phyloP scores from a whole-genome alignment of 1,139 yeast genomes.

The Magnusiomyces suaveolens region DNA sequence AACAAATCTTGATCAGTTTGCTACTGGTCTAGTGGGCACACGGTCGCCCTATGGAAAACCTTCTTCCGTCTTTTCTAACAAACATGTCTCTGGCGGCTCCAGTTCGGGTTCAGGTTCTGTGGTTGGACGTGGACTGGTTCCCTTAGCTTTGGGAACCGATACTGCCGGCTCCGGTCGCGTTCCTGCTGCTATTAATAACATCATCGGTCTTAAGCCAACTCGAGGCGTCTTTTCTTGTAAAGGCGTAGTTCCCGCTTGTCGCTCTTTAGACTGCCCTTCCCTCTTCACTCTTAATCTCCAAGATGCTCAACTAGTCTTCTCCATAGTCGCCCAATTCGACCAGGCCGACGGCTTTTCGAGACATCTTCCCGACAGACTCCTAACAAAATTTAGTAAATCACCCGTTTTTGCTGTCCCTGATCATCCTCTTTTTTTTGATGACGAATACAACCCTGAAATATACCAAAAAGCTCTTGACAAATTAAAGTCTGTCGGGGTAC shows the following conservation, averaged over 20 bases:
- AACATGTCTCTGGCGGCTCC: constrained; percentile 88
- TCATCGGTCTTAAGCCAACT: constrained; percentile 87
- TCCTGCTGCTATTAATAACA: constrained; percentile 90
- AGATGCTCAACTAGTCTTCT: constrained; percentile 75
- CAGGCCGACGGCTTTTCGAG: constrained; percentile 77
- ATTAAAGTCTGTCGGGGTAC: constrained; percentile 48
- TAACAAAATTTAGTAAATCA: constrained; percentile 45
- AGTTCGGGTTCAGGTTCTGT: constrained; percentile 95
- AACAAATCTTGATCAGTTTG: constrained; percentile 91
- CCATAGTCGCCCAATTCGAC: constrained; percentile 64
- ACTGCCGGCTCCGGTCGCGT: constrained; percentile 99
- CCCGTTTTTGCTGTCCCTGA: constrained; percentile 71
- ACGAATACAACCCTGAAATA: constrained; percentile 60
- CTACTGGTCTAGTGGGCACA: constrained; percentile 92
- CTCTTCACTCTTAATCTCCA: constrained; percentile 64
- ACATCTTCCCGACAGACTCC: constrained; percentile 58
- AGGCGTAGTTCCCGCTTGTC: constrained; percentile 97
- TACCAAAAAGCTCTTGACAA: constrained; percentile 52
- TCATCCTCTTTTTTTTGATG: constrained; percentile 69
- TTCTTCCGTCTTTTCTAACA: constrained; percentile 60
- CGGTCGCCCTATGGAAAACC: constrained; percentile 91
- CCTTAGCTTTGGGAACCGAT: constrained; percentile 85
- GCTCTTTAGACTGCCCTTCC: constrained; percentile 86
- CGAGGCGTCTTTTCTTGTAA: constrained; percentile 73
- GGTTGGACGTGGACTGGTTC: constrained; percentile 82